Evolutionary conservation across 306 rosid genomes (phyloP).

Genomic region (Quercus mongolica): DNA sequence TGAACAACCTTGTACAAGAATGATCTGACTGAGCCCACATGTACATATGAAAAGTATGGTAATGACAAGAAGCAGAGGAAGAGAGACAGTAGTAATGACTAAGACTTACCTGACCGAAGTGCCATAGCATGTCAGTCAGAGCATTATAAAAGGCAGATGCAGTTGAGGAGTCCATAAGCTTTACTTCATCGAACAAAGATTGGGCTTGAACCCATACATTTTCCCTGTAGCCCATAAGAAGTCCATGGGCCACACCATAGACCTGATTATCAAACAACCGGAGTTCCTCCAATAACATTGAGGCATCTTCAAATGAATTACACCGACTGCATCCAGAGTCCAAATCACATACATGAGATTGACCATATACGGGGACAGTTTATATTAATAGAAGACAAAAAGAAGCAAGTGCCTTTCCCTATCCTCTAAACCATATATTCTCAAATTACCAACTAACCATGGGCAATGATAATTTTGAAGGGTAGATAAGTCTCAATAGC

Average conservation of each 20-base stretch:
- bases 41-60: not conserved
- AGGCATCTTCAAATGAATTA: conserved; percentile 75
- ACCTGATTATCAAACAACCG: conserved; percentile 78
- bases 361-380: not conserved
- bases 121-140: conserved; percentile 96
- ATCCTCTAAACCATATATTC: not conserved
- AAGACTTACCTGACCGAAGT: conserved; percentile 80
- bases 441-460: not conserved
- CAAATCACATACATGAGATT: conserved; percentile 19
- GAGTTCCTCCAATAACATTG: conserved; percentile 80
- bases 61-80: not conserved
- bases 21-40: not conserved
- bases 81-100: not conserved
- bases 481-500: not conserved
- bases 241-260: conserved; percentile 90
- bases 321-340: conserved; percentile 62
- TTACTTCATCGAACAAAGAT: conserved; percentile 75
- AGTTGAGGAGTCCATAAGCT: conserved; percentile 81
- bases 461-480: not conserved
- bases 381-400: not conserved
- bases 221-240: conserved; percentile 75
- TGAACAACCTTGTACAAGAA: not conserved
- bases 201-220: conserved; percentile 70
- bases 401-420: not conserved
- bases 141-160: conserved; percentile 94